Evolutionary conservation across 768 basidiomycete genomes (phyloP), one percentile per base, ranked within the genome.

Genomic region (Leucosporidium scottii): DNA sequence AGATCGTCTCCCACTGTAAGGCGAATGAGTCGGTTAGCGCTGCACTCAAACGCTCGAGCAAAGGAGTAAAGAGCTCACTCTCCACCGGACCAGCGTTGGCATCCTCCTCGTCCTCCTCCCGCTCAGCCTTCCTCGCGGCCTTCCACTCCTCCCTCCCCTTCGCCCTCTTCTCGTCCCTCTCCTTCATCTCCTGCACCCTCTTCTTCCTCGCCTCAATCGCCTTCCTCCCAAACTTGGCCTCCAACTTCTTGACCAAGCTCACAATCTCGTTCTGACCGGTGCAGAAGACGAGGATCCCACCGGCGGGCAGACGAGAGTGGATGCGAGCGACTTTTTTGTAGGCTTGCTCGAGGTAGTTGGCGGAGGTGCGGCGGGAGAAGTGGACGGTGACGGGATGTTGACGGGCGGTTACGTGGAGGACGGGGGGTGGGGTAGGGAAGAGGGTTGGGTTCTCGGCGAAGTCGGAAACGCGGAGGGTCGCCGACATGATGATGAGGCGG

Each of bases 401-500:
- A 28, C 96, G 88, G 2, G 90, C 89, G 34, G 88, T 82, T 64
- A 98, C 87, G 71, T 85, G 88, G 78, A 98, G 88, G 57, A 96
- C 84, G 0, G 96, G 96, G n/a, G 96, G 96, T 3, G 91, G 85
- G 1, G 82, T 81, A 0, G 85, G 69, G 79, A 99, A 99, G 2
- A 99, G 81, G 0, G 85, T 84, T 65, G 79, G 84, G 78, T 98
- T 98, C 67, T 88, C 86, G 2, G 88, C 85, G 73, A 99, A 98
- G 78, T 98, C 96, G 69, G 85, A 85, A 58, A 97, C 87, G 30
- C 93, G 90, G 9, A 98, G 84, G 0, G 96, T 98, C 5, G 96
- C 96, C 20, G 96, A 99, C 96, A 99, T 99, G 79, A 99, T 96
- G 68, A 98, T 85, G 60, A 99, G 82, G 25, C 96, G 87, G 21